Evolutionary conservation across 495 filamentous ascomycete genomes (phyloP).

Genomic region (Penicillium manginii): DNA sequence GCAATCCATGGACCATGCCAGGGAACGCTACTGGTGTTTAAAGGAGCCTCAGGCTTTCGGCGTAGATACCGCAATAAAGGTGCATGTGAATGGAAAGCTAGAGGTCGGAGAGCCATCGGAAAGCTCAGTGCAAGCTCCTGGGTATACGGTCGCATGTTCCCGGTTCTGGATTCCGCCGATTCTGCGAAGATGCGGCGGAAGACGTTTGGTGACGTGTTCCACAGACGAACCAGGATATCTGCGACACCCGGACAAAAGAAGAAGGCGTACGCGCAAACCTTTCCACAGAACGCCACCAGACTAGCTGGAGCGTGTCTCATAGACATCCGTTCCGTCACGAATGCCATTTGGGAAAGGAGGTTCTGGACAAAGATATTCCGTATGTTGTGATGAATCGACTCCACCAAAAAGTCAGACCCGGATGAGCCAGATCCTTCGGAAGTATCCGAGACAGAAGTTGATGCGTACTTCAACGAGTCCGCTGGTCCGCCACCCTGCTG

Average conservation of each 20-base stretch:
- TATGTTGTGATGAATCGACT: conserved; percentile 94
- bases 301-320: conserved; percentile 87
- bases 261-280: conserved; percentile 93
- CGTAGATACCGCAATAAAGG: conserved; percentile 68
- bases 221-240: conserved; percentile 82
- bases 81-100: conserved; percentile 72
- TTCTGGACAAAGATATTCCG: conserved; percentile 88
- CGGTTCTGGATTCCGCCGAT: conserved; percentile 53
- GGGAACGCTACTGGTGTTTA: conserved; percentile 70
- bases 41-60: conserved; percentile 65
- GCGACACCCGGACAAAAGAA: conserved; percentile 92
- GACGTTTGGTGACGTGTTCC: conserved; percentile 67
- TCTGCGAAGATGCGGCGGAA: conserved; percentile 74
- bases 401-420: conserved; percentile 77
- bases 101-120: conserved; percentile 67
- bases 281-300: conserved; percentile 90
- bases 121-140: conserved; percentile 70
- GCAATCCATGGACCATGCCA: conserved; percentile 88
- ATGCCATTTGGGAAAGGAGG: conserved; percentile 80
- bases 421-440: conserved; percentile 45
- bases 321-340: conserved; percentile 92
- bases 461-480: conserved; percentile 38
- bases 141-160: conserved; percentile 40
- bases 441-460: conserved; percentile 44
- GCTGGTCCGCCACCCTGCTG: conserved; percentile 30